Evolutionary conservation across 2,329 filamentous ascomycete genomes (phyloP), one percentile per base, ranked within the genome.

Genomic region (Clarireedia homoeocarpa): DNA sequence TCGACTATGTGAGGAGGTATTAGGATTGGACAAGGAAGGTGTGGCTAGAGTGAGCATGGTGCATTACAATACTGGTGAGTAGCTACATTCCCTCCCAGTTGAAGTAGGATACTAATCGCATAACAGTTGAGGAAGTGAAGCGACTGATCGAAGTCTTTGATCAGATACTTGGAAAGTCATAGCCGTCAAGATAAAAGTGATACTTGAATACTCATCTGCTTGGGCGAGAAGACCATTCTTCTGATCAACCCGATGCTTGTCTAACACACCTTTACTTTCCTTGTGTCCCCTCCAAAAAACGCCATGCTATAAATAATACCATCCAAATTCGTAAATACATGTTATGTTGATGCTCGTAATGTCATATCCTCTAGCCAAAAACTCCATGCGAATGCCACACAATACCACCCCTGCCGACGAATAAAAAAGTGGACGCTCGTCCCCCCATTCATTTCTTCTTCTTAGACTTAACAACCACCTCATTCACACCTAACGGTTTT

Each of bases 1-100:
- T 62, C 72, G 85, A 15, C 66, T 89, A 60, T 74, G 80, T 12
- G 72, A 80, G 57, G 80, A 85, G 2, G 71, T 87, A 0, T 66
- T 89, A 39, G 75, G 75, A 0, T 69, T 87, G 50, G 77, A 74
- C 0, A 73, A 78, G 7, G 77, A 87, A 61, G 86, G 84, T 0
- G 79, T 89, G 7, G 77, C 86, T 4, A 76, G 86, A 60, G 82
- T 88, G n/a, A 87, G 83, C 63, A 75, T 88, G 74, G 77, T 86
- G 54, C 85, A 89, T 69, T 89, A 89, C 66, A 89, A 89, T 63
- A 87, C 83, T 2, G 66, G 80, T 82, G 65, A 74, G 79, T 23
- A 12, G n/a, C 4, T 23, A 20, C 14, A 15, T 23, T 42, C 14
- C 3, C 34, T 51, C 48, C n/a, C n/a, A 12, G n/a, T 42, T 15